Evolutionary conservation across 2,329 filamentous ascomycete species (phyloP).

Genomic region (Cordyceps sp.): DNA sequence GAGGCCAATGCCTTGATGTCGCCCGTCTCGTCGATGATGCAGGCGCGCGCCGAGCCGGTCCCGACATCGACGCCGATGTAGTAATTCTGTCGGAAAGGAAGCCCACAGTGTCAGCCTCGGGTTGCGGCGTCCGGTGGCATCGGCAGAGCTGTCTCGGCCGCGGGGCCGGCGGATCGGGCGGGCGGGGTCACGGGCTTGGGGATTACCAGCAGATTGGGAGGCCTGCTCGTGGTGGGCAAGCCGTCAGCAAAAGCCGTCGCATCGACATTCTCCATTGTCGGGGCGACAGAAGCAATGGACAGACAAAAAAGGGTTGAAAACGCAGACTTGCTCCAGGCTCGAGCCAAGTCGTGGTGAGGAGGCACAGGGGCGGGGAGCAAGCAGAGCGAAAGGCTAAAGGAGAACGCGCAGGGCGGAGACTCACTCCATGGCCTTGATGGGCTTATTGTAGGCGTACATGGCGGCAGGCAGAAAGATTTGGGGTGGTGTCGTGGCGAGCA

Average conservation of each 20-base stretch:
- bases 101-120: not conserved
- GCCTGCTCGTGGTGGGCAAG: slow-evolving; percentile 13
- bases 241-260: slow-evolving; percentile 7
- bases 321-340: too few species aligned
- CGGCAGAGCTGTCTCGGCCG: too few species aligned
- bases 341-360: too few species aligned
- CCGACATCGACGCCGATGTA: slow-evolving; percentile 88
- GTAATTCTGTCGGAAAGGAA: slow-evolving; percentile 26
- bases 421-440: slow-evolving; percentile 21
- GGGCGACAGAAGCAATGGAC: slow-evolving; percentile 2
- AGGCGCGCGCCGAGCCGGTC: slow-evolving; percentile 86
- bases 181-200: not conserved
- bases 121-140: too few species aligned
- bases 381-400: slow-evolving; percentile 1
- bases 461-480: too few species aligned
- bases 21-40: slow-evolving; percentile 81
- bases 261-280: slow-evolving; percentile 2
- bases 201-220: slow-evolving; percentile 16
- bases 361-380: too few species aligned
- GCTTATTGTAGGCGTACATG: slow-evolving; percentile 20
- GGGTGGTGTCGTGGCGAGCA: not conserved
- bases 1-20: slow-evolving; percentile 68
- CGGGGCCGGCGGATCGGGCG: not conserved
- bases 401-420: slow-evolving; percentile 5
- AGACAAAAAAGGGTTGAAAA: not conserved